A percentile compares a stretch with the other conserved stretches of the same genome.
Evolutionary conservation across 768 basidiomycete genomes (phyloP).

Genomic region (Leccinum rimulosum): DNA sequence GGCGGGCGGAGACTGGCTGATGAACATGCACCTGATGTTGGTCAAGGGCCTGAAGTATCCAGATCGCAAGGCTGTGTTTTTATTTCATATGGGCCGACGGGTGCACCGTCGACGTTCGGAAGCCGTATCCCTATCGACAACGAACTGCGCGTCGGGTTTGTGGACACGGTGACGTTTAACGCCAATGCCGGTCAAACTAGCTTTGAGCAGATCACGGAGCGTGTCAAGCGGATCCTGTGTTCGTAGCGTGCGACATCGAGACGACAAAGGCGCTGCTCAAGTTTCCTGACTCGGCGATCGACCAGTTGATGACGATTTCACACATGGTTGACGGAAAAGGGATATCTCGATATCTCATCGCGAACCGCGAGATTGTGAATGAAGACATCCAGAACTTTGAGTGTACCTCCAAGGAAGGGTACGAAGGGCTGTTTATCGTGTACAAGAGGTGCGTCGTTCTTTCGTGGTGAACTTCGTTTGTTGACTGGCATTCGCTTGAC

Average conservation of each 20-base stretch:
- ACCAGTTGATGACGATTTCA: slow-evolving; percentile 99
- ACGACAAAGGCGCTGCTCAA: slow-evolving; percentile 99
- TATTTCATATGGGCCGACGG: slow-evolving; percentile 36
- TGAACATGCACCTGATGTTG: too few relatives aligned
- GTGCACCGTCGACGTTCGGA: slow-evolving; percentile 89
- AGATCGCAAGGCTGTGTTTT: too few relatives aligned
- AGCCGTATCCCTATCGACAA: slow-evolving; percentile 99
- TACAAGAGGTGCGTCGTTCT: slow-evolving; percentile 79
- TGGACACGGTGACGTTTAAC: slow-evolving; percentile 87
- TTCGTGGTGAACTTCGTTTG: not conserved
- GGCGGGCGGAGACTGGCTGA: too few relatives aligned
- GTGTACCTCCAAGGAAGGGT: slow-evolving; percentile 97
- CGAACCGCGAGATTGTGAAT: slow-evolving; percentile 94
- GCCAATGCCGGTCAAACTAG: slow-evolving; percentile 77
- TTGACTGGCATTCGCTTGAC: not conserved
- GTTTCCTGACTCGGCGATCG: slow-evolving; percentile 92
- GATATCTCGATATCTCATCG: slow-evolving; percentile 74
- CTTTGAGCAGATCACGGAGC: slow-evolving; percentile 68
- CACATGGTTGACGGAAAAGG: slow-evolving; percentile 98
- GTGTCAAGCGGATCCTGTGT: slow-evolving; percentile 98
- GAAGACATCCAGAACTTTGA: slow-evolving; percentile 99
- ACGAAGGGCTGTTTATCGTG: slow-evolving; percentile 92
- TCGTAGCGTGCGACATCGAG: slow-evolving; percentile 99
- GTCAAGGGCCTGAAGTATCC: too few relatives aligned
- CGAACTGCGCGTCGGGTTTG: slow-evolving; percentile 91